Conservation (phyloP, 2,329 filamentous ascomycete species). For the Graphiopsis chlorocephala region DNA sequence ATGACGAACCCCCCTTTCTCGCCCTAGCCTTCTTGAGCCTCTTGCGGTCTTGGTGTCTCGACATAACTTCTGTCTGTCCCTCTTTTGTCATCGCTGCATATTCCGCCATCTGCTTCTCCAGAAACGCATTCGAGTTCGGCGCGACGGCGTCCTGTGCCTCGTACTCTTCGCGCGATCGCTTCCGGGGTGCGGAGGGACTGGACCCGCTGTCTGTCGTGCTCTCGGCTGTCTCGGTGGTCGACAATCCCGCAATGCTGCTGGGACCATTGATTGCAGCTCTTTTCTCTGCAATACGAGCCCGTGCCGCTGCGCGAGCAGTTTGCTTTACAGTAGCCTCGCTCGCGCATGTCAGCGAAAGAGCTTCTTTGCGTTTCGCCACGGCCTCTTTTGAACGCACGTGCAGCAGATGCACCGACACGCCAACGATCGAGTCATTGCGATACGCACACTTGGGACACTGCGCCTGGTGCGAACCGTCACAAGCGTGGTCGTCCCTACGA, state of each 20-base stretch:
- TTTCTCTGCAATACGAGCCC: not conserved
- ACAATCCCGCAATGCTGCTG: not conserved
- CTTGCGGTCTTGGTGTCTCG: not conserved
- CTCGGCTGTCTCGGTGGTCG: not conserved
- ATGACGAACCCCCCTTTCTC: not conserved
- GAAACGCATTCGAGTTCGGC: not conserved
- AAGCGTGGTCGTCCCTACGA: not conserved
- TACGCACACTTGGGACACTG: not conserved
- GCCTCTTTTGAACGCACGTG: not conserved
- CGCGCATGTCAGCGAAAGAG: not conserved
- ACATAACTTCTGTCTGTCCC: too few relatives aligned
- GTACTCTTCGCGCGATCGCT: not conserved
- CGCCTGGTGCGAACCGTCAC: not conserved
- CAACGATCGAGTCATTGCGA: constrained; percentile 1
- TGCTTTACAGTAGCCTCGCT: not conserved
- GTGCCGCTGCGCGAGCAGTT: not conserved
- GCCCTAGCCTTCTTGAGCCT: not conserved
- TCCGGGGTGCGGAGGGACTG: not conserved
- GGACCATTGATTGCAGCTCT: not conserved
- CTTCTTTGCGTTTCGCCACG: not conserved
- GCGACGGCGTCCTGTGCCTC: not conserved
- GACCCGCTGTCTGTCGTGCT: too few relatives aligned
- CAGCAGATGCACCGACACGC: not conserved
- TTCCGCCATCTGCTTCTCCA: not conserved
- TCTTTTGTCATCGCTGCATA: not conserved